Evolutionary conservation across 768 basidiomycete species (phyloP).

Genomic region (Tylopilus intermedius): DNA sequence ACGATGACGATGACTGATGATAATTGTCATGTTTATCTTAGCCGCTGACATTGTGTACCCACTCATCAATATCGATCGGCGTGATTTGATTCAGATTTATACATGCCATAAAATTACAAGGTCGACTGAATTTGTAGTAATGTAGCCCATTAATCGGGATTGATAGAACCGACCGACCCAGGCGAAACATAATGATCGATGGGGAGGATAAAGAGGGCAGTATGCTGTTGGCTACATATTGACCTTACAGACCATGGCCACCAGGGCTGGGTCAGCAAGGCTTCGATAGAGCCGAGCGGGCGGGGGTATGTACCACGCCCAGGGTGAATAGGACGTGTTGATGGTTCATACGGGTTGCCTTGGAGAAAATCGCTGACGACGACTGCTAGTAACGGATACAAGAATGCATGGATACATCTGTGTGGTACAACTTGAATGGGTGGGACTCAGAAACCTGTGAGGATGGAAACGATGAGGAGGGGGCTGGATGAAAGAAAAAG

Average conservation of each 20-base stretch:
- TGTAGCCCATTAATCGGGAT: constrained; percentile 19
- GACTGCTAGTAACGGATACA: not conserved
- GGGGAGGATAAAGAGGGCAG: constrained; percentile 16
- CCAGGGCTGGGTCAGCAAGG: constrained; percentile 37
- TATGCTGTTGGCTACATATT: constrained; percentile 57
- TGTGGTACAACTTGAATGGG: not conserved
- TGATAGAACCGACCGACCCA: constrained; percentile 14
- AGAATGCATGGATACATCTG: not conserved
- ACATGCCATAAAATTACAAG: constrained; percentile 1
- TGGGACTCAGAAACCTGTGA: constrained; percentile 25
- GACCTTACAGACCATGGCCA: constrained; percentile 49
- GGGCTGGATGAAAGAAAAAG: not conserved
- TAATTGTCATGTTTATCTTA: not conserved
- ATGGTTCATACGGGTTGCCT: not conserved
- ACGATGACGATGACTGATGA: constrained; percentile 42
- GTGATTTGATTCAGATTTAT: not conserved
- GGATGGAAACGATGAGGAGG: not conserved
- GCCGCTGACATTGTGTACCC: not conserved
- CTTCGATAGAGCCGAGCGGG: constrained; percentile 52
- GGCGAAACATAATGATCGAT: constrained; percentile 19
- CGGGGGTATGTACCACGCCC: not conserved
- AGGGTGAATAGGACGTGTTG: not conserved
- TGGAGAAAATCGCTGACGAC: no score
- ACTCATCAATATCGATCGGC: not conserved
- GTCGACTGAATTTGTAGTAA: not conserved